A percentile compares a stretch with the other conserved stretches of the same genome.
phyloP scores from a whole-genome alignment of 177 flowering plant genomes.

The Telopea speciosissima region DNA sequence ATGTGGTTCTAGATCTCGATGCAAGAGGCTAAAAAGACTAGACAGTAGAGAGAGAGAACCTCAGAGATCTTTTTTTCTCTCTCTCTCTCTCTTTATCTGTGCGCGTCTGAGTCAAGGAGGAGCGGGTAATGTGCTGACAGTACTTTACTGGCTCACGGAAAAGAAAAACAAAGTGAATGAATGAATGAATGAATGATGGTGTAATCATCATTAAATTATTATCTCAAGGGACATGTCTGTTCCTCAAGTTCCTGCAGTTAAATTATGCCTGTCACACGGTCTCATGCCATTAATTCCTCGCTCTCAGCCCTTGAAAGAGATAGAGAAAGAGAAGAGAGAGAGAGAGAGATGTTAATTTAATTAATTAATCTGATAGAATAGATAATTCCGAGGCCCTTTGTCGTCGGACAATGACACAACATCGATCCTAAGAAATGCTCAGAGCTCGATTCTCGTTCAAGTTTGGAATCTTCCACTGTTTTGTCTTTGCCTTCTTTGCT shows the following conservation, averaged over 20 bases:
- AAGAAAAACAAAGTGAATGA: conserved; percentile 11
- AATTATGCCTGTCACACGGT: conserved; percentile 11
- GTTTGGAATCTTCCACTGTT: conserved; percentile 8
- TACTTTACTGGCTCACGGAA: not conserved
- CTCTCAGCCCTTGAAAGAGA: too few species aligned
- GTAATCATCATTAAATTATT: conserved; percentile 18
- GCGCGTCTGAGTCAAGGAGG: not conserved
- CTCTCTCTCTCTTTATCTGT: too few species aligned
- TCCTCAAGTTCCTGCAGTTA: conserved; percentile 6
- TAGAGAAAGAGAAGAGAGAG: not conserved
- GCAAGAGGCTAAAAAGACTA: too few species aligned
- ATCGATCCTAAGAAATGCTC: conserved; percentile 10
- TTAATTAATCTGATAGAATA: not conserved
- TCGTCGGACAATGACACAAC: conserved; percentile 6
- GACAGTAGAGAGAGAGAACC: too few species aligned
- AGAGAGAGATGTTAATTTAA: not conserved
- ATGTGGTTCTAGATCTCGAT: not conserved
- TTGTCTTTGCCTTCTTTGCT: not conserved
- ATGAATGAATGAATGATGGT: conserved; percentile 7
- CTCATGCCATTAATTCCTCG: conserved; percentile 5
- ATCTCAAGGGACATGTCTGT: conserved; percentile 16
- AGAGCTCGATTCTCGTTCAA: conserved; percentile 1
- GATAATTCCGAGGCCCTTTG: not conserved
- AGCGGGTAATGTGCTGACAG: not conserved
- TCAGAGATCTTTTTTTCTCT: too few species aligned